Percentiles rank a stretch among this genome's conserved stretches.
Evolutionary conservation across 163 green algal species (phyloP).

Genomic region (Scenedesmus sp.): DNA sequence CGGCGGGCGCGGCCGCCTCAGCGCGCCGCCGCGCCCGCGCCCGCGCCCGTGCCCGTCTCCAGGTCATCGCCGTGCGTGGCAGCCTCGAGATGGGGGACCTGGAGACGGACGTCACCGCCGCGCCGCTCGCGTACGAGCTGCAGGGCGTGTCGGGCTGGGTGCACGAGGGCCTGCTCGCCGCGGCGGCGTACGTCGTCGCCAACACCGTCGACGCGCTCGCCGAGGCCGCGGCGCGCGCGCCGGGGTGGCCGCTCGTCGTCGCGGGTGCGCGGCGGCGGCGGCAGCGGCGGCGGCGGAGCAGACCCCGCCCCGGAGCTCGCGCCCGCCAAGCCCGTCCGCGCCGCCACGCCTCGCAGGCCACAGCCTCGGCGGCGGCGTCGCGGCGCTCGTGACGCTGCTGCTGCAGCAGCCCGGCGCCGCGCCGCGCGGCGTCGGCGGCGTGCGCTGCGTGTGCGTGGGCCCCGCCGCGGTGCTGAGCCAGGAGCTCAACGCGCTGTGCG

Average conservation of each 20-base stretch:
- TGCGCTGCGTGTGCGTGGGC: constrained; percentile 40
- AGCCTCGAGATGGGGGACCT: constrained; percentile 83
- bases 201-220: constrained; percentile 71
- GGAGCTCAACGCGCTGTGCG: constrained; percentile 20
- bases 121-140: constrained; percentile 69
- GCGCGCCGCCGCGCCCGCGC: neutral
- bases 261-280: constrained; percentile 55
- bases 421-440: neutral
- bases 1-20: neutral
- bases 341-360: constrained; percentile 50
- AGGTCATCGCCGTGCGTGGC: constrained; percentile 48
- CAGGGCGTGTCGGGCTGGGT: constrained; percentile 54
- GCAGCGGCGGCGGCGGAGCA: too few species aligned
- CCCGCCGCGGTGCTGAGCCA: constrained; percentile 36
- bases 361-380: constrained; percentile 73
- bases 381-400: constrained; percentile 76
- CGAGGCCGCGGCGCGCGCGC: constrained; percentile 56
- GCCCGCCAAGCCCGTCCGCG: too few species aligned
- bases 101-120: constrained; percentile 78
- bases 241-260: constrained; percentile 87
- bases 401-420: constrained; percentile 55
- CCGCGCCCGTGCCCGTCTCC: neutral
- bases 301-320: too few species aligned
- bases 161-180: constrained; percentile 79
- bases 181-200: constrained; percentile 83